Evolutionary conservation across 441 rosid genomes (phyloP).

Genomic region (Corymbia calophylla): DNA sequence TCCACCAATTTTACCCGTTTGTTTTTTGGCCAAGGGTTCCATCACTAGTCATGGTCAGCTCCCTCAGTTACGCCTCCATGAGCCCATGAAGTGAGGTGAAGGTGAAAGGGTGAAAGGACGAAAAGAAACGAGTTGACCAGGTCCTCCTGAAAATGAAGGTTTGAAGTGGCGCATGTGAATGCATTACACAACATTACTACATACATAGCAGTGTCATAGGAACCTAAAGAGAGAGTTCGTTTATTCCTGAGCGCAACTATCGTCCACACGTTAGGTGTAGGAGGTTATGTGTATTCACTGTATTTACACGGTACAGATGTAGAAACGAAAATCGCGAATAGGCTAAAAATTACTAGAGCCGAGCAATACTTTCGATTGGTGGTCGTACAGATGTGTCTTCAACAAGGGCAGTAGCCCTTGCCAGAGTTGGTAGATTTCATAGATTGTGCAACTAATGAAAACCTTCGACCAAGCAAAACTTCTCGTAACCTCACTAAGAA

Average conservation of each 20-base stretch:
- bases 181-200: not conserved
- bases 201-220: not conserved
- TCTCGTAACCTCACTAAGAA: not conserved
- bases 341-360: not conserved
- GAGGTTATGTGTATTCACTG: not conserved
- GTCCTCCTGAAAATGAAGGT: not conserved
- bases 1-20: not conserved
- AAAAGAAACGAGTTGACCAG: not conserved
- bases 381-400: not conserved
- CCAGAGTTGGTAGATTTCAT: not conserved
- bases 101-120: not conserved
- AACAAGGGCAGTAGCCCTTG: not conserved
- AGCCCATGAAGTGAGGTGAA: not conserved
- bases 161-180: not conserved
- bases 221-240: not conserved
- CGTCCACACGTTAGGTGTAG: not conserved
- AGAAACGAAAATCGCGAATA: not conserved
- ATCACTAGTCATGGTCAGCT: not conserved
- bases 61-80: not conserved
- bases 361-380: not conserved
- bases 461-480: not conserved
- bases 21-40: not conserved
- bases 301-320: not conserved
- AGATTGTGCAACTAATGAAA: not conserved
- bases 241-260: not conserved